Conservation (phyloP, 2,329 filamentous ascomycete genomes). For the Apiospora pterosperma region DNA sequence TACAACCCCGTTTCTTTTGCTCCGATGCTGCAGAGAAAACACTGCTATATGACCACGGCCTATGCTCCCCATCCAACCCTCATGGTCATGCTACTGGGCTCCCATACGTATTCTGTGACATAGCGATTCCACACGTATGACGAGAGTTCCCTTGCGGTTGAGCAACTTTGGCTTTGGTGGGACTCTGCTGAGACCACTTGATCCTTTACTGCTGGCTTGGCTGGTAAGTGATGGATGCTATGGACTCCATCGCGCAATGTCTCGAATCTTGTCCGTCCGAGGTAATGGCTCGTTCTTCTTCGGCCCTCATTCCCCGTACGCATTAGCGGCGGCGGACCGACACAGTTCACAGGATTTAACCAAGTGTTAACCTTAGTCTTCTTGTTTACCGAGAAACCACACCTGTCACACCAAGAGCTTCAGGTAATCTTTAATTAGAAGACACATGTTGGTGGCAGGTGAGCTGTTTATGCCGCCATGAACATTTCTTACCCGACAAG, state of each 20-base stretch:
- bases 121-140: neutral
- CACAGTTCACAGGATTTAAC: neutral
- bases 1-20: neutral
- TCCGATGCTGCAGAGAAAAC: no score
- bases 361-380: no score
- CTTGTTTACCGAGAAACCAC: neutral
- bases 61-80: no score
- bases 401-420: constrained; percentile 3
- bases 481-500: neutral
- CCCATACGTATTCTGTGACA: neutral
- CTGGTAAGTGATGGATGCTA: neutral
- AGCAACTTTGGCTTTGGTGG: neutral
- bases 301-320: neutral
- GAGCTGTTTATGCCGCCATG: neutral
- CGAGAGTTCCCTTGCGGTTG: neutral
- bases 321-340: constrained; percentile 1
- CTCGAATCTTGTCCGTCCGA: constrained; percentile 1
- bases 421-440: constrained; percentile 6
- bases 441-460: neutral
- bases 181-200: neutral
- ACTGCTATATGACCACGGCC: neutral
- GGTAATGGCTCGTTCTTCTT: neutral
- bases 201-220: neutral
- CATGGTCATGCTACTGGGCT: neutral
- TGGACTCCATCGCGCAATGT: neutral